Evolutionary conservation across 495 filamentous ascomycete species (phyloP).

Genomic region (Penicillium riverlandense): DNA sequence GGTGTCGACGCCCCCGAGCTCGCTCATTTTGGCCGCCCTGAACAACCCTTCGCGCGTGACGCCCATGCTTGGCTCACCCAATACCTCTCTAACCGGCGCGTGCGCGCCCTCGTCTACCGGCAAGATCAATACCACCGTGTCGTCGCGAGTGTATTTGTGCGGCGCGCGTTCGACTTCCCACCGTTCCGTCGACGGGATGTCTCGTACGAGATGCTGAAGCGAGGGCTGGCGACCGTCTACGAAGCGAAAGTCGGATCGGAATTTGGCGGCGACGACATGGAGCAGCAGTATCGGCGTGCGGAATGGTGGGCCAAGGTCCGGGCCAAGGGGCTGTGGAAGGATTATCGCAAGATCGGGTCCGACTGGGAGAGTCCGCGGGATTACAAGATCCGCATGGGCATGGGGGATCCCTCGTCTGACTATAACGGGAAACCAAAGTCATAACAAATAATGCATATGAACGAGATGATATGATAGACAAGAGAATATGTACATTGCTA

Average conservation of each 20-base stretch:
- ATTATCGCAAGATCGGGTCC: slow-evolving; percentile 29
- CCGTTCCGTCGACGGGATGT: slow-evolving; percentile 65
- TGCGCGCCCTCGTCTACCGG: slow-evolving; percentile 72
- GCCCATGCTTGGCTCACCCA: slow-evolving; percentile 68
- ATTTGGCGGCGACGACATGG: slow-evolving; percentile 62
- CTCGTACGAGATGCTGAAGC: slow-evolving; percentile 78
- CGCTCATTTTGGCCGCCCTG: slow-evolving; percentile 83
- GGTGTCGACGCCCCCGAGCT: slow-evolving; percentile 90
- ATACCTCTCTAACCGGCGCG: slow-evolving; percentile 65
- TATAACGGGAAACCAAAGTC: slow-evolving; percentile 21
- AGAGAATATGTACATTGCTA: no score
- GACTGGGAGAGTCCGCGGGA: slow-evolving; percentile 70
- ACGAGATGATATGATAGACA: slow-evolving; percentile 4
- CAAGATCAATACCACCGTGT: slow-evolving; percentile 89
- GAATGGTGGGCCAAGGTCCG: slow-evolving; percentile 64
- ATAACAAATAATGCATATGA: slow-evolving; percentile 1
- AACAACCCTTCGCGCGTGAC: slow-evolving; percentile 76
- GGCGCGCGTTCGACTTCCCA: slow-evolving; percentile 50
- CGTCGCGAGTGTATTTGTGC: slow-evolving; percentile 77
- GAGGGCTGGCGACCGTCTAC: slow-evolving; percentile 80
- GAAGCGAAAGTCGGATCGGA: slow-evolving; percentile 84
- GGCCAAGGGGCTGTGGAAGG: slow-evolving; percentile 74
- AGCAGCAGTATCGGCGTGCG: slow-evolving; percentile 59
- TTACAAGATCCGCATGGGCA: slow-evolving; percentile 67
- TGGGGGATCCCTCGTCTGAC: slow-evolving; percentile 24